phyloP scores from a whole-genome alignment of 2,329 filamentous ascomycete genomes.

The Diaporthe australafricana region DNA sequence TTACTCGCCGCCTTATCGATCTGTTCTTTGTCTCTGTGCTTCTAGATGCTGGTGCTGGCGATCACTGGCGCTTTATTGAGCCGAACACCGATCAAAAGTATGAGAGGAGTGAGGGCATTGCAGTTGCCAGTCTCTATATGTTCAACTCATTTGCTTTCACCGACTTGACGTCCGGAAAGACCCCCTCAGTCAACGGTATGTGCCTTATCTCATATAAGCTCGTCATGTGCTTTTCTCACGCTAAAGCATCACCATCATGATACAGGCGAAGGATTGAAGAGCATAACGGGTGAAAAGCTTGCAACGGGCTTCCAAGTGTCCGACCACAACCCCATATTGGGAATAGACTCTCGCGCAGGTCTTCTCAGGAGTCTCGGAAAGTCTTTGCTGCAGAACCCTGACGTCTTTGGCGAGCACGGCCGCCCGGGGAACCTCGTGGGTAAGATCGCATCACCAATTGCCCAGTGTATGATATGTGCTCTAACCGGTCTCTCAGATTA shows the following conservation, averaged over 20 bases:
- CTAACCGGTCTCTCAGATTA: conserved; percentile 49
- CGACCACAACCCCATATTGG: conserved; percentile 57
- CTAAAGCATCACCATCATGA: background rate
- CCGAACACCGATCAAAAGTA: conserved; percentile 49
- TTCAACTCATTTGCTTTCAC: conserved; percentile 55
- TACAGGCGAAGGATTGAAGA: conserved; percentile 49
- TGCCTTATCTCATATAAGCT: background rate
- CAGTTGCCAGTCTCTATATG: conserved; percentile 63
- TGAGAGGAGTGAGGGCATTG: conserved; percentile 62
- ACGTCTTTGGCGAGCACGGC: conserved; percentile 55
- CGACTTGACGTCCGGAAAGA: conserved; percentile 16
- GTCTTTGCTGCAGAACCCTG: conserved; percentile 51
- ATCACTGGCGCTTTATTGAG: conserved; percentile 60
- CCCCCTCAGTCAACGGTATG: conserved; percentile 51
- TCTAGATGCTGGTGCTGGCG: conserved; percentile 66
- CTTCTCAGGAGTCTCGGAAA: conserved; percentile 55
- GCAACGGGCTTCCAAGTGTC: conserved; percentile 57
- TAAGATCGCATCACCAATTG: conserved; percentile 41
- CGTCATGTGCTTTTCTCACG: background rate
- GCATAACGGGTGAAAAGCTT: conserved; percentile 49
- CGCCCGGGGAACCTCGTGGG: conserved; percentile 62
- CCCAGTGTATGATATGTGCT: background rate
- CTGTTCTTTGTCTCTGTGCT: conserved; percentile 72
- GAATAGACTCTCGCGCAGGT: conserved; percentile 54
- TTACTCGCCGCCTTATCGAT: conserved; percentile 67